phyloP scores from a whole-genome alignment of 805 yeast genomes.

The Soucietia sequanensis region DNA sequence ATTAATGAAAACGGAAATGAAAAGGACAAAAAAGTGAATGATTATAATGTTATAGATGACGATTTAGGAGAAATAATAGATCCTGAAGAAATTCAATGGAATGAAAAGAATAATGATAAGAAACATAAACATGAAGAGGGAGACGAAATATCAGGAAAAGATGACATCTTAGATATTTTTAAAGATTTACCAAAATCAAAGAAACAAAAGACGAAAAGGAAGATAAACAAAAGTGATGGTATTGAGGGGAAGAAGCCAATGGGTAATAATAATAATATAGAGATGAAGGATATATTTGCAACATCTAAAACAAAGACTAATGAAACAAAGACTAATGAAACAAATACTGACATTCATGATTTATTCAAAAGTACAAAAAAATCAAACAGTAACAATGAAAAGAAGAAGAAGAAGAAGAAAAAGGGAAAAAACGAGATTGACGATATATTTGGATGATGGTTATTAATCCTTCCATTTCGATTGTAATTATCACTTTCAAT shows the following conservation, averaged over 20 bases:
- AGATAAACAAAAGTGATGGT: conserved; percentile 6
- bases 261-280: no score
- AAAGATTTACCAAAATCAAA: background rate
- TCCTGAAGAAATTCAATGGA: conserved; percentile 17
- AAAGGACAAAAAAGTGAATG: no score
- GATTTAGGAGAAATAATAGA: conserved; percentile 32
- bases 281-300: no score
- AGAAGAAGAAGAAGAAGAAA: conserved; percentile 35
- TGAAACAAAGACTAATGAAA: no score
- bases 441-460: conserved; percentile 68
- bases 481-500: no score
- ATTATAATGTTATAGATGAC: conserved; percentile 9
- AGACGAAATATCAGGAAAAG: conserved; percentile 1
- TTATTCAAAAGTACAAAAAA: conserved; percentile 1
- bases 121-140: background rate
- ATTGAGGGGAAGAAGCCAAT: conserved; percentile 12
- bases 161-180: background rate
- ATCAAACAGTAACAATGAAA: conserved; percentile 11
- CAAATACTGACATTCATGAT: conserved; percentile 6
- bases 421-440: conserved; percentile 62
- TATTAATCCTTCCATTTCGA: no score
- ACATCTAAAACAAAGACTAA: no score
- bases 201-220: conserved; percentile 14
- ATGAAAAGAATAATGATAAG: conserved; percentile 3
- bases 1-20: no score